Evolutionary conservation across 1,139 yeast genomes (phyloP), one percentile per base, ranked within the genome.

Genomic region (Suhomyces choctaworum): DNA sequence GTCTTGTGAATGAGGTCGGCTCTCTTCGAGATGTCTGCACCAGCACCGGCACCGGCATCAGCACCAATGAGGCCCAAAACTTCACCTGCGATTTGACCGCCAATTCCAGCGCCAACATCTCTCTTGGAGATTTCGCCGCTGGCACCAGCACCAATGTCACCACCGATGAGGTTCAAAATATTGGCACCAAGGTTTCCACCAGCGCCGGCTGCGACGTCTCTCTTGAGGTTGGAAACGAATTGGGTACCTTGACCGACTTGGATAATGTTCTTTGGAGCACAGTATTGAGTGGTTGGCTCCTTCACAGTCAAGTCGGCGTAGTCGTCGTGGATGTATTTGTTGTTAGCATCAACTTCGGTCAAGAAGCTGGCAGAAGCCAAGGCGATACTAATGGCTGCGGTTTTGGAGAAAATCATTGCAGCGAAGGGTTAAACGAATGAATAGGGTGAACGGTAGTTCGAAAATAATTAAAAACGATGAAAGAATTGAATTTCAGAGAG

Each of bases 391-490:
- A 44, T 20, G 24, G 41, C 39, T 25, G 47, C 41, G 19, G 42
- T 30, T 37, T 37, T 45, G 14, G 46, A 38, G 24, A 45, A 45
- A 20, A 45, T 37, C 47, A 44, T 45, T 27, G 22, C 32, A 19
- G 11, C n/a, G 17, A 16, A 13, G 22, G 4, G 4, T 22, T 25
- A 29, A 38, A 22, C 36, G 37, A 38, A 27, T 23, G 42, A 23
- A 24, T n/a, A 20, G 34, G 34, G 22, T 6, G 5, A 16, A 9
- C 10, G 15, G 17, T 8, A 31, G 19, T 24, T 34, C 19, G 15
- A 22, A 27, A 19, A 19, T 27, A 25, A 27, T 11, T 15, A 15
- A 27, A 7, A 20, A 10, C 10, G 24, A 23, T 27, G 20, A 7
- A 24, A 27, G 27, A 31, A 34, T 13, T 28, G 21, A 28, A 37